Conservation (phyloP, 2,329 filamentous ascomycete genomes). For the Graphilbum ipis-grandicollis region DNA sequence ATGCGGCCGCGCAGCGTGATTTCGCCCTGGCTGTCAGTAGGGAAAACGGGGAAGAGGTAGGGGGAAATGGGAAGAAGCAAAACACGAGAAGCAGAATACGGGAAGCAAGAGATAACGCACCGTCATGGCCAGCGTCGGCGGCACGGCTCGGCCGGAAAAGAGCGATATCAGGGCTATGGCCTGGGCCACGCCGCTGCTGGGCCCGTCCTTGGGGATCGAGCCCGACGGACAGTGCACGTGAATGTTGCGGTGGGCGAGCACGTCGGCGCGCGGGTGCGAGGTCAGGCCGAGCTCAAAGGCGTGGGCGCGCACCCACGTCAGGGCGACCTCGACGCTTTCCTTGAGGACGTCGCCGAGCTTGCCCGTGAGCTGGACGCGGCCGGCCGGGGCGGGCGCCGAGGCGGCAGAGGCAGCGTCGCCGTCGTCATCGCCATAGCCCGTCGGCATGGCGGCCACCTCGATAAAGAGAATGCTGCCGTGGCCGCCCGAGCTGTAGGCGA, state of each 20-base stretch:
- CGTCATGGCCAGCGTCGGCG: slow-evolving; percentile 91
- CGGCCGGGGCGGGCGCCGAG: too few relatives aligned
- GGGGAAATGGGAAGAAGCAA: too few relatives aligned
- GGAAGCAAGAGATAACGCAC: slow-evolving; percentile 20
- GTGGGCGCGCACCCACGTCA: slow-evolving; percentile 95
- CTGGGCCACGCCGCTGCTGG: slow-evolving; percentile 78
- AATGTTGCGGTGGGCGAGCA: slow-evolving; percentile 88
- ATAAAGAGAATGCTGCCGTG: slow-evolving; percentile 97
- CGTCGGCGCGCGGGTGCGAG: slow-evolving; percentile 64
- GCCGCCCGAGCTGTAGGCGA: slow-evolving; percentile 82
- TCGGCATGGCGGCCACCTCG: slow-evolving; percentile 89
- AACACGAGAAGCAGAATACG: slow-evolving; percentile 4
- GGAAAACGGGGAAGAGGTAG: slow-evolving; percentile 9
- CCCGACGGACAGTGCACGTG: slow-evolving; percentile 94
- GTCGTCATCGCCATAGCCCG: slow-evolving; percentile 35
- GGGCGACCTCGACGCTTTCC: slow-evolving; percentile 87
- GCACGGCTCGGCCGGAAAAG: slow-evolving; percentile 71
- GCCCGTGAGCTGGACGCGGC: slow-evolving; percentile 84
- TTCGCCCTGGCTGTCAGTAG: too few relatives aligned
- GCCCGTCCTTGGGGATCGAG: slow-evolving; percentile 86
- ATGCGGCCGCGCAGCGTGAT: slow-evolving; percentile 74
- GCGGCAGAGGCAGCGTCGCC: too few relatives aligned
- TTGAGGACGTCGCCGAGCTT: slow-evolving; percentile 95
- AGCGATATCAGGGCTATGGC: slow-evolving; percentile 84
- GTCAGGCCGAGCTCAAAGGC: slow-evolving; percentile 81